Base-by-base conservation (phyloP, 2,329 filamentous ascomycete genomes). In the Dendrostoma leiphaemia region DNA sequence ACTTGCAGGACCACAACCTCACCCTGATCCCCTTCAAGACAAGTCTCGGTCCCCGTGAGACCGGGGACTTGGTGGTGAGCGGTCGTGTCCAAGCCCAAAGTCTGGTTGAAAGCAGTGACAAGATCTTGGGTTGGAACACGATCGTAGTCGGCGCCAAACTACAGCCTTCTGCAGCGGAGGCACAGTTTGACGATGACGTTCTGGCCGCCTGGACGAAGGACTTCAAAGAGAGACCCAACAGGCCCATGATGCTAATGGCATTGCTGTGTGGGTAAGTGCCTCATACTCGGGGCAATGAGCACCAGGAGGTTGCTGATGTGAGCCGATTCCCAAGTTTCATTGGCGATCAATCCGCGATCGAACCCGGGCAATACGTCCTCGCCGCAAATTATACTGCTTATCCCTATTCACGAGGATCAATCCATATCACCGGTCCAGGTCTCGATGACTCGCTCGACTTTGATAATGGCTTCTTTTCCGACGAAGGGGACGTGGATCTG, bases 1-100 rank as follows among this genome's bases (percentile, higher is more conserved):
- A 78, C 45, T 81, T 79, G 57, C 76, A 81, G 61, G 79, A 82
- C 60, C 79, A 82, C 58, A 74, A 84, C 54, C 65, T 84, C n/a
- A n/a, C n/a, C n/a, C n/a, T n/a, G n/a, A n/a, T n/a, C n/a, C n/a
- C n/a, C n/a, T n/a, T n/a, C n/a, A n/a, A n/a, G n/a, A n/a, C n/a
- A n/a, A n/a, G n/a, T n/a, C n/a, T n/a, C n/a, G n/a, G n/a, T n/a
- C n/a, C n/a, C n/a, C n/a, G n/a, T n/a, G n/a, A n/a, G n/a, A n/a
- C n/a, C 4, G 54, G 67, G 2, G 70, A 72, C 24, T 61, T 56
- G 2, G 35, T 72, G 23, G 53, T 63, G 6, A 63, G 35, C 37
- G 64, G 37, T 60, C 56, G 59, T 3, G 46, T 62, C 6, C 57
- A 61, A 8, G 41, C 56, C 3, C 51, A 59, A 19, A 54, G 65